Evolutionary conservation across 345 rosid genomes (phyloP).

Genomic region (Syzygium jambos): DNA sequence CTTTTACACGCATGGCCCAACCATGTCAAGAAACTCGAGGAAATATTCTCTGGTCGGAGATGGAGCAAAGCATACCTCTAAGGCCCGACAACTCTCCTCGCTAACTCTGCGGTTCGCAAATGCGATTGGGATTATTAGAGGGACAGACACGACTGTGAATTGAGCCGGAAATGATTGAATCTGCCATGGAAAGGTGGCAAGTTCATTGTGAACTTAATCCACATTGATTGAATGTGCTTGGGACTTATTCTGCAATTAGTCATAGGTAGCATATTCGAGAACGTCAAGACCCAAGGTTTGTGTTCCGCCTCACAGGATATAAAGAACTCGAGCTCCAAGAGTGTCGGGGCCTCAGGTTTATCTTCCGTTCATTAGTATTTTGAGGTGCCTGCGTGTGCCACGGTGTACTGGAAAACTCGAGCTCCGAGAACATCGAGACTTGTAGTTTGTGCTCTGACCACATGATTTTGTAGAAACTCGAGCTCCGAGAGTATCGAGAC

Average conservation of each 20-base stretch:
- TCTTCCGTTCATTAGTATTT: no score
- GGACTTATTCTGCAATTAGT: no score
- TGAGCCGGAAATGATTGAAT: not conserved
- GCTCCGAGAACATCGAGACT: no score
- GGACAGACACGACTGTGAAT: rapidly evolving
- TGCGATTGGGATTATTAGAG: not conserved
- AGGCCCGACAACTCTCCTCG: not conserved
- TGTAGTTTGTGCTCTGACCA: not conserved
- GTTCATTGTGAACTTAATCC: not conserved
- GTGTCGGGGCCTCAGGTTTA: no score
- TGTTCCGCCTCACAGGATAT: no score
- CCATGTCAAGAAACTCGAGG: not conserved
- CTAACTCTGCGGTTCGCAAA: not conserved
- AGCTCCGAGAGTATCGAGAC: not conserved
- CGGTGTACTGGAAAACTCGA: no score
- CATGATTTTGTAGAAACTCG: not conserved
- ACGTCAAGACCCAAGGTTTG: no score
- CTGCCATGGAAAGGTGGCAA: not conserved
- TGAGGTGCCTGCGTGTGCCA: no score
- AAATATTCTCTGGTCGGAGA: not conserved
- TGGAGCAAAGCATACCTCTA: not conserved
- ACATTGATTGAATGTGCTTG: not conserved
- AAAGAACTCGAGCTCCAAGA: no score
- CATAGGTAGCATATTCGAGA: no score
- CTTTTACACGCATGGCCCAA: not conserved